These are phyloP conservation scores for Hyphodiscus sp. DNA, from an alignment of 2,329 filamentous ascomycete genomes.

Conservation along the genomic window DNA sequence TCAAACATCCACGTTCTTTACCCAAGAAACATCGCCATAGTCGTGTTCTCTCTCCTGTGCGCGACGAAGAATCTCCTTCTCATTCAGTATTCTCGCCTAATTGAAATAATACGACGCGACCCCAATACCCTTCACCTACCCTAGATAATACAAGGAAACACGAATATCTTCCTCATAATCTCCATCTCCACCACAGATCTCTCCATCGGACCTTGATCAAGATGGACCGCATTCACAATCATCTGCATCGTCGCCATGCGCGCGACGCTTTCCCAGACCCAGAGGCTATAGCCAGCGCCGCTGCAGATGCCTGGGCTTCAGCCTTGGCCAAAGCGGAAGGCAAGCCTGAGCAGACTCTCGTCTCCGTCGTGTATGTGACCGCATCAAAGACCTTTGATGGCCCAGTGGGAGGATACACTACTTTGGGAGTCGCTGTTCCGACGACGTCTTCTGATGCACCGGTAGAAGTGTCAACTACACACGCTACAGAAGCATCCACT, in stretches of 20 bases:
- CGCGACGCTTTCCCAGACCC: slow-evolving; percentile 13
- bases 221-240: slow-evolving; percentile 10
- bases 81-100: not conserved
- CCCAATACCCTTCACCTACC: not conserved
- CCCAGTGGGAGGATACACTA: slow-evolving; percentile 41
- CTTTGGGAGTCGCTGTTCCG: slow-evolving; percentile 23
- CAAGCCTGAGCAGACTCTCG: slow-evolving; percentile 27
- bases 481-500: not conserved
- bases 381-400: slow-evolving; percentile 45
- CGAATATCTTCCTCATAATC: not conserved
- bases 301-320: not conserved
- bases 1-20: not conserved
- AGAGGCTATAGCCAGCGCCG: slow-evolving; percentile 4
- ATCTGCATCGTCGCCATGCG: slow-evolving; percentile 19
- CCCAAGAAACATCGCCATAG: not conserved
- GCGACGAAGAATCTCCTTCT: not conserved
- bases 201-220: not conserved
- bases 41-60: not conserved
- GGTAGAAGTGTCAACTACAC: not conserved
- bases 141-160: not conserved
- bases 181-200: not conserved
- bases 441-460: slow-evolving; percentile 3
- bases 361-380: slow-evolving; percentile 45
- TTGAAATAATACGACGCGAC: not conserved
- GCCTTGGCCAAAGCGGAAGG: slow-evolving; percentile 12